Percentiles rank a stretch among this genome's conserved stretches.
Conservation (phyloP, 805 yeast genomes). For the Metschnikowia colocasiae region DNA sequence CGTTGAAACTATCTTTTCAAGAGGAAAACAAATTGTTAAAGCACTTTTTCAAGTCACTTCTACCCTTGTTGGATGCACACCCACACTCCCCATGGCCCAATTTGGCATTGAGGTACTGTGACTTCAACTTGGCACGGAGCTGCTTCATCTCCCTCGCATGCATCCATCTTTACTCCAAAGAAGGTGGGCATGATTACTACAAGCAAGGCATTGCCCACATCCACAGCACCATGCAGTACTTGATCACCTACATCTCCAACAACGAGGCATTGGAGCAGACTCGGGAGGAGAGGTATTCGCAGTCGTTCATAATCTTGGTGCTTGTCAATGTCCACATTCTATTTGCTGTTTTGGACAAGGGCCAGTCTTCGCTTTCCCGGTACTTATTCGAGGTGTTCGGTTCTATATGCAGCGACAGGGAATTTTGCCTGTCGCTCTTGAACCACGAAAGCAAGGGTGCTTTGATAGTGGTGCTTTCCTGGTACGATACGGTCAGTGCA, state of each 20-base stretch:
- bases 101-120: slow-evolving; percentile 53
- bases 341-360: slow-evolving; percentile 52
- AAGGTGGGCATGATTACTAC: slow-evolving; percentile 51
- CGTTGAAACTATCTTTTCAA: slow-evolving; percentile 29
- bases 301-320: slow-evolving; percentile 43
- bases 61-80: slow-evolving; percentile 55
- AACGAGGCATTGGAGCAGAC: slow-evolving; percentile 6
- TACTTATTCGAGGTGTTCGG: slow-evolving; percentile 48
- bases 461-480: slow-evolving; percentile 48
- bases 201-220: slow-evolving; percentile 51
- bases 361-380: slow-evolving; percentile 49
- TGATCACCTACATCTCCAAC: slow-evolving; percentile 40
- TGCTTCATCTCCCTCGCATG: slow-evolving; percentile 56
- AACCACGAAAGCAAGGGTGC: slow-evolving; percentile 48
- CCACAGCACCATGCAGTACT: slow-evolving; percentile 53
- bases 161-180: slow-evolving; percentile 49
- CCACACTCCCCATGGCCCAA: slow-evolving; percentile 63
- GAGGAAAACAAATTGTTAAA: slow-evolving; percentile 55
- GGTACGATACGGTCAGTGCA: slow-evolving; percentile 59
- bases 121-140: slow-evolving; percentile 53
- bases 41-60: slow-evolving; percentile 52
- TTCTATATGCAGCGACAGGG: slow-evolving; percentile 43
- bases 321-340: slow-evolving; percentile 52
- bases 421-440: slow-evolving; percentile 40
- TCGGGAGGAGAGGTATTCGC: slow-evolving; percentile 7